Base-by-base conservation (phyloP, 176 grass and related monocot genomes). In the Musa acuminata region DNA sequence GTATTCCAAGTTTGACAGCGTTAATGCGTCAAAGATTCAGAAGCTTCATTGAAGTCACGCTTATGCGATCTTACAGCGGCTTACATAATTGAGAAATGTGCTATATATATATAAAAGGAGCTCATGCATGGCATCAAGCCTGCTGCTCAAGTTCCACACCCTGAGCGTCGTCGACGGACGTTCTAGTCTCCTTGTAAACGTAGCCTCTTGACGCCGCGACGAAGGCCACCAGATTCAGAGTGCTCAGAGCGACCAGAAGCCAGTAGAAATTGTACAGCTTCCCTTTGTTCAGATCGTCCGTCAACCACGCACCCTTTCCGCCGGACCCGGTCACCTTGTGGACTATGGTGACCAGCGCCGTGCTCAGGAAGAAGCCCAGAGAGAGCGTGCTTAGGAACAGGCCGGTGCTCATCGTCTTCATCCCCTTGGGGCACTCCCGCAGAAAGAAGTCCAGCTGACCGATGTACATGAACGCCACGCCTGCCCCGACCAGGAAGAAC, bases 401-500 rank as follows among this genome's bases (percentile, higher is more conserved):
- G 1, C 95, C 95, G 8, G 95, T 94, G 84, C 95, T 99, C 91
- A 99, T 94, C 19, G 91, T 94, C 83, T 99, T 99, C 95, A 99
- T 99, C 62, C 95, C 95, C 71, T 89, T 99, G 49, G 95, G 95
- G 54, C 95, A 99, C 69, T 99, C 91, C 21, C 88, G 79, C n/a
- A 99, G 72, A 82, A 99, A 99, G 86, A 99, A 99, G 6, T 89
- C 91, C 66, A 99, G 80, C 62, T 99, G 95, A 16, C 95, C 95
- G 57, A 99, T 94, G 86, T 99, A 99, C 2, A 91, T 99, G 86
- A 99, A 91, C 0, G 91, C 91, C 88, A 94, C 95, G 19, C 91
- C 95, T 1, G 95, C 84, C 12, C 95, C 95, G 51, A 94, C 88
- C 2, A 99, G 78, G 20, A 98, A 77, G 82, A 99, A 99, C 85